Evolutionary conservation across 108 stramenopile genomes (phyloP).

Genomic region (Nitzschia inconspicua): DNA sequence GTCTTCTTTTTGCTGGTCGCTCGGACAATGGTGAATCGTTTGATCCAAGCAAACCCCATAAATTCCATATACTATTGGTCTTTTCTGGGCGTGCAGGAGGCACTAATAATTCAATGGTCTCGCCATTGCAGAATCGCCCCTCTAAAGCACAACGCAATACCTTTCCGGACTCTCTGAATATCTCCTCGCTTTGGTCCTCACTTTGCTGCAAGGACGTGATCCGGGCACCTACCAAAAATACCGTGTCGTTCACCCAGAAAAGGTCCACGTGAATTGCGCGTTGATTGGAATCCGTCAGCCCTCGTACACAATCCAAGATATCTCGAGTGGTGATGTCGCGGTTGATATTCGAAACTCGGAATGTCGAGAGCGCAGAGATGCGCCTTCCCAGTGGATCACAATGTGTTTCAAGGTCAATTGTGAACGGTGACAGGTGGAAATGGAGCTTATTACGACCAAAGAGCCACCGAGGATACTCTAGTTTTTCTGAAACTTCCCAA

Average conservation of each 20-base stretch:
- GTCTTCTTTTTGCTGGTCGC: no score
- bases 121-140: conserved; percentile 3
- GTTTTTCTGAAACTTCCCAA: conserved; percentile 25
- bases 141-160: conserved; percentile 12
- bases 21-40: no score
- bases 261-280: conserved; percentile 68
- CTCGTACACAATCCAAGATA: conserved; percentile 49
- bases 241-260: conserved; percentile 71
- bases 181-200: conserved; percentile 3
- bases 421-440: conserved; percentile 60
- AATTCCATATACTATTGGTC: conserved; percentile 18
- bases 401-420: conserved; percentile 72
- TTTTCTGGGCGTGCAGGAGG: background rate
- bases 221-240: conserved; percentile 59
- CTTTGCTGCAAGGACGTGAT: conserved; percentile 8
- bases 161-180: conserved; percentile 30
- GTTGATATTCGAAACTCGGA: conserved; percentile 56
- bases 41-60: conserved; percentile 27
- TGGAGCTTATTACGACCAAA: conserved; percentile 69
- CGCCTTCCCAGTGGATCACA: conserved; percentile 58
- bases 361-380: conserved; percentile 49
- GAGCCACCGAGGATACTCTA: conserved; percentile 14
- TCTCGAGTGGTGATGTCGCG: conserved; percentile 65
- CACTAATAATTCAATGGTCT: conserved; percentile 4
- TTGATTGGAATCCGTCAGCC: conserved; percentile 31